Evolutionary conservation across 345 rosid genomes (phyloP).

Genomic region (Conringia planisiliqua): DNA sequence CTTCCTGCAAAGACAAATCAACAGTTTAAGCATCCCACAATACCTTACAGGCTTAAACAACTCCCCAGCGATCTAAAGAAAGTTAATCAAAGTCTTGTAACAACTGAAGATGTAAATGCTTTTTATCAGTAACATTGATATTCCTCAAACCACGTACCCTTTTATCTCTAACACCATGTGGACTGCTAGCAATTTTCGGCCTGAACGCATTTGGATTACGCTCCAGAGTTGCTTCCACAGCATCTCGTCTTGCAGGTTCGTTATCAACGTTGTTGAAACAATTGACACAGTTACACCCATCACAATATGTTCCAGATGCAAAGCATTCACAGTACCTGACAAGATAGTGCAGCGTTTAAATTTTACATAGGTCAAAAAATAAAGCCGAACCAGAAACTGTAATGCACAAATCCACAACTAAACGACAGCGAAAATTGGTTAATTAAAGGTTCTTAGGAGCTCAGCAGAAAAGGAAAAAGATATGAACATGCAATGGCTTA

Average conservation of each 20-base stretch:
- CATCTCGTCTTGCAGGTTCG: slow-evolving; percentile 89
- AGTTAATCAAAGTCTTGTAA: background rate
- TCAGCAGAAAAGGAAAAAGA: background rate
- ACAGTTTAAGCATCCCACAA: background rate
- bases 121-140: background rate
- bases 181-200: slow-evolving; percentile 97
- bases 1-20: slow-evolving; percentile 55
- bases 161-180: slow-evolving; percentile 72
- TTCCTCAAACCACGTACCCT: slow-evolving; percentile 47
- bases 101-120: background rate
- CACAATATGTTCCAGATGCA: slow-evolving; percentile 95
- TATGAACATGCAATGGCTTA: slow-evolving; percentile 10
- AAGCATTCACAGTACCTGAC: slow-evolving; percentile 96
- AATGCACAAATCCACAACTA: background rate
- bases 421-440: background rate
- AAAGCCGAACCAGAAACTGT: background rate
- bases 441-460: background rate
- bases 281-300: slow-evolving; percentile 94
- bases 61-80: background rate
- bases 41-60: background rate
- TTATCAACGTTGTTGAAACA: slow-evolving; percentile 93
- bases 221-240: slow-evolving; percentile 90
- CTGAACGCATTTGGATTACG: slow-evolving; percentile 97
- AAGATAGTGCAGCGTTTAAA: slow-evolving; percentile 5
- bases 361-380: background rate